These are phyloP conservation scores for Tulasnella sp. DNA, from an alignment of 768 basidiomycete species.

Conservation along the genomic window DNA sequence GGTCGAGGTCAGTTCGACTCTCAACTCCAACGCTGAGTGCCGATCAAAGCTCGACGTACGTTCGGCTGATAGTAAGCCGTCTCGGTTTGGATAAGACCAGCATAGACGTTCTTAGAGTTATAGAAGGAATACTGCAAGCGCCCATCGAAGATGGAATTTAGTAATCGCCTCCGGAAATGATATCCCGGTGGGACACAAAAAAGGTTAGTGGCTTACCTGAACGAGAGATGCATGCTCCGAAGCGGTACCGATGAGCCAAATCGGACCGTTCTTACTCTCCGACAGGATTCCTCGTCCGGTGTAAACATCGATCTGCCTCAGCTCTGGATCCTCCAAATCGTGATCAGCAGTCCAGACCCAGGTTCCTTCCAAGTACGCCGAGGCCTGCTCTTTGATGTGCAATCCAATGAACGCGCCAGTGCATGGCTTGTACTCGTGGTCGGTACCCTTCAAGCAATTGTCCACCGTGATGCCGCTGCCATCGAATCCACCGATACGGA, in stretches of 20 bases:
- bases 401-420: constrained; percentile 64
- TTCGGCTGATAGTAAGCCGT: constrained; percentile 40
- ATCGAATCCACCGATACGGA: constrained; percentile 40
- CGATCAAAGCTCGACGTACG: not conserved
- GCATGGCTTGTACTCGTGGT: constrained; percentile 40
- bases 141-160: not conserved
- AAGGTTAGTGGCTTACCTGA: not conserved
- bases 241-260: constrained; percentile 77
- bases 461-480: constrained; percentile 37
- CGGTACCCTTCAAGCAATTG: constrained; percentile 37
- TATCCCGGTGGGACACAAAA: constrained; percentile 9
- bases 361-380: constrained; percentile 40
- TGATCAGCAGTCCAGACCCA: constrained; percentile 85
- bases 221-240: constrained; percentile 32
- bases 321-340: constrained; percentile 56
- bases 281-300: constrained; percentile 71
- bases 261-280: constrained; percentile 63
- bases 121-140: constrained; percentile 56
- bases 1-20: too few species aligned
- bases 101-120: constrained; percentile 60
- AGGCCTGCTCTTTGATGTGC: constrained; percentile 48
- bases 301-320: constrained; percentile 54
- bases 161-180: not conserved
- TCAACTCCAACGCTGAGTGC: too few species aligned
- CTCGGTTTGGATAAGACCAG: constrained; percentile 73